phyloP scores from a whole-genome alignment of 192 early-diverging fungal species.

The Neocallimastix lanati region DNA sequence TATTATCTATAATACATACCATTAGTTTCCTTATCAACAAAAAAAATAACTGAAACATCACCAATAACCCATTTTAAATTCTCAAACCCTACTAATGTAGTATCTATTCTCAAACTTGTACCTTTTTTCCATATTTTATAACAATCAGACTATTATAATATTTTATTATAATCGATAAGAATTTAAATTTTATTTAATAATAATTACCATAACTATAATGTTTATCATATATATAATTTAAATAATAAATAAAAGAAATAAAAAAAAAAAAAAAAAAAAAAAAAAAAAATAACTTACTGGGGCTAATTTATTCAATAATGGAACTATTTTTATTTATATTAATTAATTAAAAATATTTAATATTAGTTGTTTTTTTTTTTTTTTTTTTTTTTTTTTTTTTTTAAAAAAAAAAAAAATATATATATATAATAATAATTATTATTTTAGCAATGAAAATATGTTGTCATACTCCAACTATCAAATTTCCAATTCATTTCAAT shows the following conservation, averaged over 20 bases:
- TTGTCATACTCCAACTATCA: neutral
- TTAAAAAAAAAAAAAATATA: neutral
- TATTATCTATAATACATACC: too few relatives aligned
- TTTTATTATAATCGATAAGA: too few relatives aligned
- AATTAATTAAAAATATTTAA: too few relatives aligned
- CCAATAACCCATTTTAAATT: conserved; percentile 24
- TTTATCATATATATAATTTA: too few relatives aligned
- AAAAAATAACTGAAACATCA: conserved; percentile 25
- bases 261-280: too few relatives aligned
- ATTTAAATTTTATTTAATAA: too few relatives aligned
- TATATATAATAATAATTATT: neutral
- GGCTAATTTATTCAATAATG: neutral
- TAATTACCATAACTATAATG: too few relatives aligned
- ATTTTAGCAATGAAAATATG: too few relatives aligned
- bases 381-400: too few relatives aligned
- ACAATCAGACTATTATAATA: neutral
- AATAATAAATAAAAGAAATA: too few relatives aligned
- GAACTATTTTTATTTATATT: neutral
- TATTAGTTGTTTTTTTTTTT: too few relatives aligned
- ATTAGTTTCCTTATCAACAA: neutral
- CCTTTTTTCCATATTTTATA: conserved; percentile 6
- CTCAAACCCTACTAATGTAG: conserved; percentile 33
- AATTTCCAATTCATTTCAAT: neutral
- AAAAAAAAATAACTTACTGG: neutral
- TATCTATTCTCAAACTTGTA: conserved; percentile 20